Percentiles rank a stretch among this genome's conserved stretches.
These are phyloP conservation scores for Mikania micrantha DNA, from an alignment of 129 eudicot genomes.

Conservation along the genomic window DNA sequence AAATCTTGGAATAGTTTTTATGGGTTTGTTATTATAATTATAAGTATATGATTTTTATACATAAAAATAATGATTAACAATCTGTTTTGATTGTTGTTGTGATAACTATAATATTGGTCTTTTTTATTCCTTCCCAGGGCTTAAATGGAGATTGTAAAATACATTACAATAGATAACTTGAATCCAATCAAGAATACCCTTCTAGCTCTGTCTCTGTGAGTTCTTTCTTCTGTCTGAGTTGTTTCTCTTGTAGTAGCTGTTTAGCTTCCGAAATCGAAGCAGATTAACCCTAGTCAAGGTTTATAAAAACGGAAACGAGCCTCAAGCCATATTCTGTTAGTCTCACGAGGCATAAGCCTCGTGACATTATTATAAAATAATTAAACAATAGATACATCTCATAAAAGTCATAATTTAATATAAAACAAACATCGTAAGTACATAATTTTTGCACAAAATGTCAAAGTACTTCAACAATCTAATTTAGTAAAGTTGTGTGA, in stretches of 20 bases:
- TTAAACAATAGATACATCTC: too few species aligned
- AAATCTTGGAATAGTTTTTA: not conserved
- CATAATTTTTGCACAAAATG: too few species aligned
- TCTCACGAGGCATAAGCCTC: too few species aligned
- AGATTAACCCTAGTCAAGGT: too few species aligned
- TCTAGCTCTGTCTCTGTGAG: conserved; percentile 84
- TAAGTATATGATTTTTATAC: not conserved
- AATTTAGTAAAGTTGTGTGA: too few species aligned
- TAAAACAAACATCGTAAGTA: too few species aligned
- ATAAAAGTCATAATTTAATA: too few species aligned
- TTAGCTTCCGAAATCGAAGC: conserved; percentile 52
- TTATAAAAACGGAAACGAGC: too few species aligned
- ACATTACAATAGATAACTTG: conserved; percentile 19
- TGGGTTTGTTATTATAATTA: not conserved
- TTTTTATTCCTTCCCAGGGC: not conserved
- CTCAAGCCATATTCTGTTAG: too few species aligned
- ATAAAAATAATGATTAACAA: not conserved
- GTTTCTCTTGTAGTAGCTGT: conserved; percentile 72
- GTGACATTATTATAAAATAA: too few species aligned
- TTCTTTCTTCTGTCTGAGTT: conserved; percentile 47
- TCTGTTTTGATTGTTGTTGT: not conserved
- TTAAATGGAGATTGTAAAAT: not conserved
- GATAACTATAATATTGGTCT: not conserved
- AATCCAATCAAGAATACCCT: conserved; percentile 92
- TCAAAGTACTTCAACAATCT: too few species aligned